Evolutionary conservation across 192 early-diverging fungal species (phyloP).

Genomic region (Entomortierella chlamydospora): DNA sequence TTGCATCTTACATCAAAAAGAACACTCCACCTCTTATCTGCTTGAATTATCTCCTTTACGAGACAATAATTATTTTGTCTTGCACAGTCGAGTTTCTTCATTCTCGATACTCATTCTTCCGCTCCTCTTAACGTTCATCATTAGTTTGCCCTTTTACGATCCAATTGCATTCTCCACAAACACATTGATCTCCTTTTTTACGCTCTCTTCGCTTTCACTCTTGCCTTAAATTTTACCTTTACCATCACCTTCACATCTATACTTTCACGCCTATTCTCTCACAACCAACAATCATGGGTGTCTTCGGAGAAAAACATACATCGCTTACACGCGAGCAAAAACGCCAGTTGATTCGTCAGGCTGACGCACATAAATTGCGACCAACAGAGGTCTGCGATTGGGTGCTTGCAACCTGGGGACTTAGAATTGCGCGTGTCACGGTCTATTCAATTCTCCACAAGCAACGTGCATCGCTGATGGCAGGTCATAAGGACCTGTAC

Average conservation of each 20-base stretch:
- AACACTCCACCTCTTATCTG: too few relatives aligned
- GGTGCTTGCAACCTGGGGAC: conserved; percentile 48
- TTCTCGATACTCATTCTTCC: too few relatives aligned
- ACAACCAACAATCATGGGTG: conserved; percentile 28
- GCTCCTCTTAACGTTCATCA: too few relatives aligned
- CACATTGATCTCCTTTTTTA: too few relatives aligned
- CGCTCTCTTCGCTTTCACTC: too few relatives aligned
- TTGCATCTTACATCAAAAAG: too few relatives aligned
- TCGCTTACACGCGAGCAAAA: conserved; percentile 51
- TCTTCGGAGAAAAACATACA: conserved; percentile 53
- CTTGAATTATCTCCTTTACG: too few relatives aligned
- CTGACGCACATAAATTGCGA: conserved; percentile 49
- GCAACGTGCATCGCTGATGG: conserved; percentile 52
- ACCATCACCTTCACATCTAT: neutral
- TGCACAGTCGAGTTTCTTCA: too few relatives aligned
- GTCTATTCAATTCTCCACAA: conserved; percentile 54
- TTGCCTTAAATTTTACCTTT: too few relatives aligned
- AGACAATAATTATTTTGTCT: too few relatives aligned
- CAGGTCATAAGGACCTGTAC: conserved; percentile 42
- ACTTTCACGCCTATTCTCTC: neutral
- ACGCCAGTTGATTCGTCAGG: conserved; percentile 49
- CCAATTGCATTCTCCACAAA: too few relatives aligned
- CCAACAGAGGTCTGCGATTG: conserved; percentile 54
- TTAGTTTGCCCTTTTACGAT: too few relatives aligned
- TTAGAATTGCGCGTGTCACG: conserved; percentile 49